Conservation (phyloP, 1,139 yeast genomes). For the Saccharomycopsis hybrid region DNA sequence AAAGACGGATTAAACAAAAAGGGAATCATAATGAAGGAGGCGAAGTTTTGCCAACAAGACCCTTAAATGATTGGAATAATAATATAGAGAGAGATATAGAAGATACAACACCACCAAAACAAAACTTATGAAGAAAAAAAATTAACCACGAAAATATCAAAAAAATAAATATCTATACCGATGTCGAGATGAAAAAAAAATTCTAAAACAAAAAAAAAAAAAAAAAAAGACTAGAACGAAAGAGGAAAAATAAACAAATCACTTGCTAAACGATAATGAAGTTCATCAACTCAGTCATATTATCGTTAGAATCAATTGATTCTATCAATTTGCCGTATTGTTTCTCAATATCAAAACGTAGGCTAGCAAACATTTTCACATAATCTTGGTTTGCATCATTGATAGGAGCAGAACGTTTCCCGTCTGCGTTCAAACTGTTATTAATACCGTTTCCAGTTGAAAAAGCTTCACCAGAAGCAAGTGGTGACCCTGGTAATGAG, state of each 20-base stretch:
- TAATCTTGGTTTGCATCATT: no score
- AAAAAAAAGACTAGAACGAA: neutral
- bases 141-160: neutral
- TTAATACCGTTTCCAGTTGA: no score
- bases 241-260: neutral
- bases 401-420: no score
- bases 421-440: no score
- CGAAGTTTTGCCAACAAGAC: neutral
- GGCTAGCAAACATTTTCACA: neutral
- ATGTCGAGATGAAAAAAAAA: neutral
- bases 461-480: no score
- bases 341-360: constrained; percentile 6
- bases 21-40: neutral
- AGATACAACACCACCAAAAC: neutral
- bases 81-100: neutral
- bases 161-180: neutral
- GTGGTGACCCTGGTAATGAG: no score
- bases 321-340: constrained; percentile 10
- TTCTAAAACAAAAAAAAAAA: neutral
- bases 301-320: constrained; percentile 15
- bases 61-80: neutral
- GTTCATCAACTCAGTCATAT: constrained; percentile 12
- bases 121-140: neutral
- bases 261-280: constrained; percentile 6
- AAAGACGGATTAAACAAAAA: neutral